phyloP scores from a whole-genome alignment of 1,139 yeast species.

The Diutina pseudorugosa region DNA sequence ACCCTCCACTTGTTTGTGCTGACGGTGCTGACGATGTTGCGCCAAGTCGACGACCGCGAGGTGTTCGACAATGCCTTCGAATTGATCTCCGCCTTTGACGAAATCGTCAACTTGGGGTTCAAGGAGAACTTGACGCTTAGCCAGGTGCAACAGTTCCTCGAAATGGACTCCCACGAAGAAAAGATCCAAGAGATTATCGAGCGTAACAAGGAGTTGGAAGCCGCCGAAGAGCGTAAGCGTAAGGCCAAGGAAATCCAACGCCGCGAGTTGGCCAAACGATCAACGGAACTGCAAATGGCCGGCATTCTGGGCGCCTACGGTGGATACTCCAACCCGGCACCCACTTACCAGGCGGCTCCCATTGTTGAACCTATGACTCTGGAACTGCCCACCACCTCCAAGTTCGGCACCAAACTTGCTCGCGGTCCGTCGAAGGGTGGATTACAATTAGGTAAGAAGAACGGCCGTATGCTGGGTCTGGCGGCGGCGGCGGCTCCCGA shows the following conservation, averaged over 20 bases:
- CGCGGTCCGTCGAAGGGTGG: slow-evolving; percentile 41
- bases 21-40: slow-evolving; percentile 64
- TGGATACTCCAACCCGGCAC: slow-evolving; percentile 9
- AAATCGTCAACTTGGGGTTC: slow-evolving; percentile 80
- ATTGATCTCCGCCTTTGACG: slow-evolving; percentile 86
- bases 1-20: slow-evolving; percentile 81
- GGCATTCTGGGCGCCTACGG: not conserved
- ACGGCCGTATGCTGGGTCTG: slow-evolving; percentile 17
- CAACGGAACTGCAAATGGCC: slow-evolving; percentile 19
- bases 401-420: not conserved
- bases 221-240: slow-evolving; percentile 92
- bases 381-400: not conserved
- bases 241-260: slow-evolving; percentile 92
- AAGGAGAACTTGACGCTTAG: slow-evolving; percentile 73
- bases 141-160: slow-evolving; percentile 83
- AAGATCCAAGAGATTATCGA: slow-evolving; percentile 96
- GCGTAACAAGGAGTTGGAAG: slow-evolving; percentile 92
- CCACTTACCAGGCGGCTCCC: slow-evolving; percentile 5
- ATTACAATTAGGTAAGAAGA: slow-evolving; percentile 68
- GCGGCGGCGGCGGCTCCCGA: slow-evolving; percentile 19
- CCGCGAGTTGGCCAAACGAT: slow-evolving; percentile 62
- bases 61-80: slow-evolving; percentile 80
- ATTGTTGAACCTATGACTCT: slow-evolving; percentile 1
- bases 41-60: slow-evolving; percentile 72
- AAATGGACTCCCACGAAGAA: slow-evolving; percentile 98